Evolutionary conservation across 495 filamentous ascomycete species (phyloP).

Genomic region (Aspergillus baeticus): DNA sequence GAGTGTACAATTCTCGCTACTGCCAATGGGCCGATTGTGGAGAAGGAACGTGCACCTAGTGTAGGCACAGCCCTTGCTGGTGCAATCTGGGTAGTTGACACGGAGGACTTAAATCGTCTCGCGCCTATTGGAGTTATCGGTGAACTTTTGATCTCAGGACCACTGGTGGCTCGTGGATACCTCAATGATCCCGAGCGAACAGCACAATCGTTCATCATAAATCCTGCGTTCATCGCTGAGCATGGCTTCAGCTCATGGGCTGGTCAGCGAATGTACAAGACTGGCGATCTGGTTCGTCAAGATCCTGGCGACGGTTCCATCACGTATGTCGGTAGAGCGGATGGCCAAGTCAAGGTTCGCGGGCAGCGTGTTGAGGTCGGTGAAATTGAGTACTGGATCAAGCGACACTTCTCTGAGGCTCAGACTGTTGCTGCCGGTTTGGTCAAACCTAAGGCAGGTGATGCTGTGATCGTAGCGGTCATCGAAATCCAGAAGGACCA

Average conservation of each 20-base stretch:
- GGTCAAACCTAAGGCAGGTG: not conserved
- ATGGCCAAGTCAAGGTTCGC: slow-evolving; percentile 47
- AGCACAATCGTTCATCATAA: slow-evolving; percentile 14
- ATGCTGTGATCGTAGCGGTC: not conserved
- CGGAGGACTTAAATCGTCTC: slow-evolving; percentile 53
- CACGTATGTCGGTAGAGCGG: slow-evolving; percentile 23
- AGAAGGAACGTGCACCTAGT: slow-evolving; percentile 3
- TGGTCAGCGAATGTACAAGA: slow-evolving; percentile 13
- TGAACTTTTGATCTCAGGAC: slow-evolving; percentile 73
- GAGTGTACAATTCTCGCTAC: slow-evolving; percentile 13
- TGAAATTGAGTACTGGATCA: slow-evolving; percentile 42
- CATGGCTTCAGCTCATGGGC: slow-evolving; percentile 33
- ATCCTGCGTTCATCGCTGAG: slow-evolving; percentile 54
- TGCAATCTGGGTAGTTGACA: slow-evolving; percentile 57
- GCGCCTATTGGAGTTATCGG: slow-evolving; percentile 60
- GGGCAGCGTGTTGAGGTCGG: slow-evolving; percentile 35
- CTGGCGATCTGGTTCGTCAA: slow-evolving; percentile 42
- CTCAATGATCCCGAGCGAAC: slow-evolving; percentile 59
- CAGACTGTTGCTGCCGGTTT: slow-evolving; percentile 7
- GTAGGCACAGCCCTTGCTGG: slow-evolving; percentile 4
- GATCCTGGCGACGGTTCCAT: slow-evolving; percentile 13
- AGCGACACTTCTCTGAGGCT: not conserved
- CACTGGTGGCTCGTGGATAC: slow-evolving; percentile 70
- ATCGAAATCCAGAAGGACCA: slow-evolving; percentile 1
- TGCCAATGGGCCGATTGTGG: slow-evolving; percentile 1